phyloP scores from a whole-genome alignment of 2,329 filamentous ascomycete species.

The Byssothecium circinans region DNA sequence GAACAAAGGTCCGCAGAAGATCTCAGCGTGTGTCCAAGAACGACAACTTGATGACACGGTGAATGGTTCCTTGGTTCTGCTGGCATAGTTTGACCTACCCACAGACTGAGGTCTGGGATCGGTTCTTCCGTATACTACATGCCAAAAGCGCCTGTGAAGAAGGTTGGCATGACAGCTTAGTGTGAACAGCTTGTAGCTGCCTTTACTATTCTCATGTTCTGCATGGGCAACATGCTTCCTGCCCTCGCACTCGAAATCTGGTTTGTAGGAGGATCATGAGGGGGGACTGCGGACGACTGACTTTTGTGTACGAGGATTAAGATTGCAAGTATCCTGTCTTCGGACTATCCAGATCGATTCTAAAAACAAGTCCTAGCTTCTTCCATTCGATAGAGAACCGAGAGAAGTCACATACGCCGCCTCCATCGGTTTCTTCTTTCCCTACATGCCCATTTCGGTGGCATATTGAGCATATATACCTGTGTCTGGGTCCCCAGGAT shows the following conservation, averaged over 20 bases:
- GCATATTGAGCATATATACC: not conserved
- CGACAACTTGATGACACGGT: conserved; percentile 48
- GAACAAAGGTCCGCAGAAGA: conserved; percentile 39
- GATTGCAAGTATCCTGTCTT: conserved; percentile 14
- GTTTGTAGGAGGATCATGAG: conserved; percentile 51
- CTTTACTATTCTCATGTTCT: conserved; percentile 45
- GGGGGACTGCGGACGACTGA: conserved; percentile 40
- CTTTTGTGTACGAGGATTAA: conserved; percentile 45
- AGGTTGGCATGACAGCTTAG: conserved; percentile 35
- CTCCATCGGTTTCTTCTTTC: conserved; percentile 5
- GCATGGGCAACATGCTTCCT: conserved; percentile 32
- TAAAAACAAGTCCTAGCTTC: not conserved
- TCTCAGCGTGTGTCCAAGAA: conserved; percentile 48
- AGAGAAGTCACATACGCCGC: not conserved
- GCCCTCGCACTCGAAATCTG: conserved; percentile 25
- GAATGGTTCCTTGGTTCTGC: conserved; percentile 51
- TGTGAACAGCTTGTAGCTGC: conserved; percentile 42
- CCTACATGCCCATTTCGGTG: conserved; percentile 6
- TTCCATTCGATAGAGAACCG: not conserved
- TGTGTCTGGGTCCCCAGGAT: too few species aligned
- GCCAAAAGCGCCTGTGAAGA: conserved; percentile 33
- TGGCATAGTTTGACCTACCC: conserved; percentile 52
- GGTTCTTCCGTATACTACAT: conserved; percentile 49
- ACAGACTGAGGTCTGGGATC: conserved; percentile 55
- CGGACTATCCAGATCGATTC: conserved; percentile 22